Evolutionary conservation across 495 filamentous ascomycete species (phyloP), one percentile per base, ranked within the genome.

Genomic region (Hyaloscypha finlandica): DNA sequence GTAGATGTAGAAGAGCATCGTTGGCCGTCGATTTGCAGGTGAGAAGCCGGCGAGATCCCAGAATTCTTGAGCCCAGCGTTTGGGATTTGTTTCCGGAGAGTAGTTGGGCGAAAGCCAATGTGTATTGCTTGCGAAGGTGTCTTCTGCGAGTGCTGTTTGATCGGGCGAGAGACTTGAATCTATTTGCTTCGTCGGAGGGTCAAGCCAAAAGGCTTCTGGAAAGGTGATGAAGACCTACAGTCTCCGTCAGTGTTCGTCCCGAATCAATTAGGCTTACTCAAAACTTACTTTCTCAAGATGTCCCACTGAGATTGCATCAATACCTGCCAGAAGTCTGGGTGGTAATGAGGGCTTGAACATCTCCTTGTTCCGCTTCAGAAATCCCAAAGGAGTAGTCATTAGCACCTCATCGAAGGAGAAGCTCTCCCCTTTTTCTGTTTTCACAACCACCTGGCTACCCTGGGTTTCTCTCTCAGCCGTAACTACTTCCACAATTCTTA

Each of bases 1-100:
- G 73, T 90, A 92, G 68, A 88, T 88, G 81, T 97, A 97, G 83
- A 96, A 97, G 31, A 97, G 85, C 22, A 97, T 82, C 4, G 92
- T 97, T 19, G 94, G 90, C 32, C 95, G 92, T 4, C 87, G 82
- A 69, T 77, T 82, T 1, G 79, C 70, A 0, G 71, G 62, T 0
- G 85, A 81, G 29, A 96, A 81, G 2, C 89, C 84, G 59, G 89
- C 87, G 48, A 97, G 81, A 63, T 92, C 92, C 68, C 96, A 78
- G 68, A 84, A 82, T 79, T 95, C 90, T 77, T 92, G 89, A 68
- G 88, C 87, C 91, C 91, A 96, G 22, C 78, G 71, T 12, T 79
- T 32, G 2, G 90, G 88, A 70, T 92, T 92, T 8, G 79, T 80
- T 22, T 80, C 74, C 58, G 79, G 68, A 2, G 89, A 83, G 69